Evolutionary conservation across 768 basidiomycete species (phyloP).

Genomic region (Termitomyces sp.): DNA sequence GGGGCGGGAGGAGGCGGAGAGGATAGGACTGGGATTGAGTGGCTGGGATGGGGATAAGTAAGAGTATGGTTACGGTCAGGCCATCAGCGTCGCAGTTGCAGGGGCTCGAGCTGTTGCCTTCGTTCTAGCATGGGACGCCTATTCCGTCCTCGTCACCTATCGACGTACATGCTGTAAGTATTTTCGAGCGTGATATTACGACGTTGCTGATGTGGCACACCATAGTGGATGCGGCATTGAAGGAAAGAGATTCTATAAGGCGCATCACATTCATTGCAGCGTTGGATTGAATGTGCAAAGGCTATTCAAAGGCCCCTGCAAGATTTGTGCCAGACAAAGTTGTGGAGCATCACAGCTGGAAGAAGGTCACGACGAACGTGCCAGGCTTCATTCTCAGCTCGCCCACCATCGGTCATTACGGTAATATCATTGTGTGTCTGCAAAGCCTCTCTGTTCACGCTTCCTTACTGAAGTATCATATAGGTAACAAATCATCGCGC

Average conservation of each 20-base stretch:
- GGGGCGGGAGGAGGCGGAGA: too few relatives aligned
- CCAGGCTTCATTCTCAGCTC: slow-evolving; percentile 92
- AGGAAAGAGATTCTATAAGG: slow-evolving; percentile 71
- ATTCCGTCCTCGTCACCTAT: too few relatives aligned
- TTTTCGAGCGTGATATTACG: background rate
- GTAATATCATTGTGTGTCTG: slow-evolving; percentile 76
- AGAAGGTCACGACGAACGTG: slow-evolving; percentile 88
- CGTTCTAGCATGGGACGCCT: too few relatives aligned
- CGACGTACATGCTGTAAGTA: slow-evolving; percentile 81
- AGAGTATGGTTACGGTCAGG: too few relatives aligned
- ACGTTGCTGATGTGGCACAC: background rate
- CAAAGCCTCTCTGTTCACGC: too few relatives aligned
- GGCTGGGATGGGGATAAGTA: too few relatives aligned
- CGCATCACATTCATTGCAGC: slow-evolving; percentile 92
- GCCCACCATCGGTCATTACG: slow-evolving; percentile 89
- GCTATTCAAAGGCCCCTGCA: slow-evolving; percentile 59
- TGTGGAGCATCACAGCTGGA: slow-evolving; percentile 92
- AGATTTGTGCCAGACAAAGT: slow-evolving; percentile 49
- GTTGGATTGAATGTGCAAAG: slow-evolving; percentile 60
- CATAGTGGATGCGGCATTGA: slow-evolving; percentile 80
- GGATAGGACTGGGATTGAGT: too few relatives aligned
- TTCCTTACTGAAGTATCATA: too few relatives aligned
- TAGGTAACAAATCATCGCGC: slow-evolving; percentile 87
- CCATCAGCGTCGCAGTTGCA: too few relatives aligned
- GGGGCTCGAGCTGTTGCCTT: too few relatives aligned